phyloP scores from a whole-genome alignment of 495 filamentous ascomycete genomes.

The Hypoxylon intermedium region DNA sequence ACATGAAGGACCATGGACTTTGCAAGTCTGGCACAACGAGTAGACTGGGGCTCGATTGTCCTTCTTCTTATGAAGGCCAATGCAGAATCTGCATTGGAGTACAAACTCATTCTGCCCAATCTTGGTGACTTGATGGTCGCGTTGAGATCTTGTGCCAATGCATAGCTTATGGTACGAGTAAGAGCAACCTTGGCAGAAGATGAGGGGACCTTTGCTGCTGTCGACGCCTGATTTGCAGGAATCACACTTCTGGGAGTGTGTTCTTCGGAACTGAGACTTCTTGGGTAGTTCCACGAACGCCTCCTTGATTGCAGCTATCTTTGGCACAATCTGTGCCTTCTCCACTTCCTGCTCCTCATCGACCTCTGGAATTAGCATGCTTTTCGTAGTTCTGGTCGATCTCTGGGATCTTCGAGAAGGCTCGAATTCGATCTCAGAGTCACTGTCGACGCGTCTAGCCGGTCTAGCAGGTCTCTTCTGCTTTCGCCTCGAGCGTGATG shows the following conservation, averaged over 20 bases:
- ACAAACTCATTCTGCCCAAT: conserved; percentile 77
- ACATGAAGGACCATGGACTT: conserved; percentile 65
- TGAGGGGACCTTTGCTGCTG: conserved; percentile 66
- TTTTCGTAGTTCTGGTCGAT: conserved; percentile 53
- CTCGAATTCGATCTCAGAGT: conserved; percentile 57
- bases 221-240: conserved; percentile 60
- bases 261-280: conserved; percentile 64
- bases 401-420: conserved; percentile 61
- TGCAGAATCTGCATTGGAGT: conserved; percentile 87
- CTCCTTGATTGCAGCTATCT: conserved; percentile 71
- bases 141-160: conserved; percentile 70
- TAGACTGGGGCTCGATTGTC: conserved; percentile 72
- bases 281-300: conserved; percentile 62
- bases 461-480: not conserved
- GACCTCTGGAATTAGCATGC: conserved; percentile 67
- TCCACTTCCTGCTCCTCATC: conserved; percentile 65
- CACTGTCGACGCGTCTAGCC: conserved; percentile 21
- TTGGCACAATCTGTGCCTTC: conserved; percentile 53
- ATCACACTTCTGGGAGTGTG: conserved; percentile 75
- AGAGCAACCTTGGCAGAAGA: conserved; percentile 92
- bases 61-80: conserved; percentile 69
- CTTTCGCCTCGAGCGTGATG: conserved; percentile 21
- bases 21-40: conserved; percentile 74
- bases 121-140: conserved; percentile 96
- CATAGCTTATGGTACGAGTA: conserved; percentile 81